Percentiles rank a stretch among this genome's conserved stretches.
phyloP scores from a whole-genome alignment of 805 yeast species.

The Debaryomyces hansenii region DNA sequence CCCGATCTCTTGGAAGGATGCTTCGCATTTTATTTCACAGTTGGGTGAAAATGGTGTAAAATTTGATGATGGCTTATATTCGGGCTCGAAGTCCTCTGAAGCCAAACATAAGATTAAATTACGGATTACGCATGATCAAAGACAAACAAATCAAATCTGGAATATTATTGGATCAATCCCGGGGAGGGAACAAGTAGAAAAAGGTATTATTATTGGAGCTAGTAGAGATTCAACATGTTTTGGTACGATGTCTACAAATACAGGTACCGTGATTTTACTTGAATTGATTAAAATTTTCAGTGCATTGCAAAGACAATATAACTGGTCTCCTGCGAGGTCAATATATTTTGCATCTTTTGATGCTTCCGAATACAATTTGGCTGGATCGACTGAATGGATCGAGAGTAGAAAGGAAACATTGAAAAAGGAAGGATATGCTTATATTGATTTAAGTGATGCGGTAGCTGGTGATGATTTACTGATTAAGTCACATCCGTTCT shows the following conservation, averaged over 20 bases:
- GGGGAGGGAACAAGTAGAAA: constrained; percentile 77
- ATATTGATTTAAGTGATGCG: constrained; percentile 72
- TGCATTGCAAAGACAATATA: constrained; percentile 56
- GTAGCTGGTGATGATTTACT: constrained; percentile 54
- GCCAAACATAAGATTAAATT: constrained; percentile 20
- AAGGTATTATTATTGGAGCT: constrained; percentile 78
- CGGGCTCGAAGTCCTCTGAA: constrained; percentile 22
- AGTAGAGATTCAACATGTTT: constrained; percentile 72
- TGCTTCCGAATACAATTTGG: constrained; percentile 74
- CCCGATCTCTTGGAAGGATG: constrained; percentile 78
- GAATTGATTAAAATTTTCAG: constrained; percentile 72
- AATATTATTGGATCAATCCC: constrained; percentile 74
- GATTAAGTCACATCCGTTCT: constrained; percentile 64
- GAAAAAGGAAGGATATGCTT: constrained; percentile 61
- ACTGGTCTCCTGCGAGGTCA: constrained; percentile 83
- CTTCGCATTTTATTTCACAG: constrained; percentile 36
- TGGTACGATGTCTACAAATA: constrained; percentile 72
- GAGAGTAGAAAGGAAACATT: constrained; percentile 56
- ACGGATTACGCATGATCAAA: constrained; percentile 37
- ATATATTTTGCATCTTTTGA: constrained; percentile 84
- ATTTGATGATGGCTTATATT: constrained; percentile 25
- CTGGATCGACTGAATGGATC: constrained; percentile 82
- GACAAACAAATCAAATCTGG: constrained; percentile 68
- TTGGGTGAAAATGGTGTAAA: constrained; percentile 27
- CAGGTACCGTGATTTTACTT: constrained; percentile 72